These are phyloP conservation scores for Candida silvicultrix DNA, from an alignment of 805 yeast species.

Conservation along the genomic window DNA sequence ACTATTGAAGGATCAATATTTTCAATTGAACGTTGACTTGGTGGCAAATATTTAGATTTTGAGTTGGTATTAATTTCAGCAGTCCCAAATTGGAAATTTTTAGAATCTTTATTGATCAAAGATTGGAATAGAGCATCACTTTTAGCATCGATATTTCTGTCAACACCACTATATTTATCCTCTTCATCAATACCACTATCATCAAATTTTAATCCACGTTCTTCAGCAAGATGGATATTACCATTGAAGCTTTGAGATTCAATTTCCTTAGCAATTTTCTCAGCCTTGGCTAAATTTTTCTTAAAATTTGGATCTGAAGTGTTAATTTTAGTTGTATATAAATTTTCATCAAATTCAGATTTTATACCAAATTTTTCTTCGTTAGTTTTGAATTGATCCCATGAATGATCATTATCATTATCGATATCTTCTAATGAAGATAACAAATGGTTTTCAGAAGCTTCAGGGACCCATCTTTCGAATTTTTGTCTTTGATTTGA, in stretches of 20 bases:
- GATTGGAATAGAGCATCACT: constrained; percentile 22
- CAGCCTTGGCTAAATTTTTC: constrained; percentile 63
- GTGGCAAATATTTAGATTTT: constrained; percentile 49
- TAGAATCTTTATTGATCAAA: constrained; percentile 22
- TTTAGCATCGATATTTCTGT: constrained; percentile 10
- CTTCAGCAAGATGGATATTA: constrained; percentile 84
- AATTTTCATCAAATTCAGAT: constrained; percentile 74
- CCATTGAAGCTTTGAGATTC: constrained; percentile 58
- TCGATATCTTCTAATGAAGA: constrained; percentile 30
- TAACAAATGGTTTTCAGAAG: constrained; percentile 15
- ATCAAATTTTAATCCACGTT: constrained; percentile 72
- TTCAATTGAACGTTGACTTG: constrained; percentile 44
- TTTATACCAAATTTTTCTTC: constrained; percentile 83
- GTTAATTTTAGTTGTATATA: constrained; percentile 77
- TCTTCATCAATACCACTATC: constrained; percentile 92
- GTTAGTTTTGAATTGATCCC: constrained; percentile 97
- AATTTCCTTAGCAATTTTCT: constrained; percentile 75
- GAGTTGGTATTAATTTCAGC: too few relatives aligned
- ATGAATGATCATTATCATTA: constrained; percentile 35
- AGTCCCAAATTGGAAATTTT: constrained; percentile 42
- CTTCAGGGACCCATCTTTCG: constrained; percentile 84
- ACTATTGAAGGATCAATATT: constrained; percentile 61
- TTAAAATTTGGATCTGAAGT: constrained; percentile 67
- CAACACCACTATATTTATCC: constrained; percentile 90
- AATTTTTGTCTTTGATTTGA: constrained; percentile 53